These are phyloP conservation scores for Xylariaceae sp. DNA, from an alignment of 2,329 filamentous ascomycete genomes.

Conservation along the genomic window DNA sequence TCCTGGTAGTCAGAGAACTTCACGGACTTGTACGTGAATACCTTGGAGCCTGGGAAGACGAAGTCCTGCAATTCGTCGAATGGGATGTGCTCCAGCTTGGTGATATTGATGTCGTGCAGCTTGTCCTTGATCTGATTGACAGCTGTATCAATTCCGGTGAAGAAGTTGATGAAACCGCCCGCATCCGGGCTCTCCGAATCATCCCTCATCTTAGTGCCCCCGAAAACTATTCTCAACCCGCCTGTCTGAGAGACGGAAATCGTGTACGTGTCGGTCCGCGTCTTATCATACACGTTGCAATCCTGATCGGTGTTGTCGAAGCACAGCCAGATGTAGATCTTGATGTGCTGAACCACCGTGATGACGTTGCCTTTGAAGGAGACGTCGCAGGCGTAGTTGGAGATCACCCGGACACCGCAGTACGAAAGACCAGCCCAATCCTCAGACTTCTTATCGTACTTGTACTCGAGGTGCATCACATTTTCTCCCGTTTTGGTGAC, in stretches of 20 bases:
- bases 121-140: background rate
- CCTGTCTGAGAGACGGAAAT: background rate
- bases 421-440: background rate
- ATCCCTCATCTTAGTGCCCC: background rate
- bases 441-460: background rate
- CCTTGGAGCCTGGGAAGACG: constrained; percentile 2
- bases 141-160: background rate
- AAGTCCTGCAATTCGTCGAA: background rate
- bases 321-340: background rate
- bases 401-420: background rate
- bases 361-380: background rate
- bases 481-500: background rate
- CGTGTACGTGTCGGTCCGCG: background rate
- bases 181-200: background rate
- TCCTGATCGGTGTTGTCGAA: background rate
- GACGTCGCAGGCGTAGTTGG: background rate
- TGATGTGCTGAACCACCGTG: background rate
- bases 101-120: background rate
- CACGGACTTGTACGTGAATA: background rate
- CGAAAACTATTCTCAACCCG: background rate
- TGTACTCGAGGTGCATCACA: background rate
- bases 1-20: constrained; percentile 4
- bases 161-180: background rate
- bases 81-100: background rate
- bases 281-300: background rate